Percentiles rank a stretch among this genome's conserved stretches.
phyloP scores from a whole-genome alignment of 306 rosid species.

The Vigna nakashimae region DNA sequence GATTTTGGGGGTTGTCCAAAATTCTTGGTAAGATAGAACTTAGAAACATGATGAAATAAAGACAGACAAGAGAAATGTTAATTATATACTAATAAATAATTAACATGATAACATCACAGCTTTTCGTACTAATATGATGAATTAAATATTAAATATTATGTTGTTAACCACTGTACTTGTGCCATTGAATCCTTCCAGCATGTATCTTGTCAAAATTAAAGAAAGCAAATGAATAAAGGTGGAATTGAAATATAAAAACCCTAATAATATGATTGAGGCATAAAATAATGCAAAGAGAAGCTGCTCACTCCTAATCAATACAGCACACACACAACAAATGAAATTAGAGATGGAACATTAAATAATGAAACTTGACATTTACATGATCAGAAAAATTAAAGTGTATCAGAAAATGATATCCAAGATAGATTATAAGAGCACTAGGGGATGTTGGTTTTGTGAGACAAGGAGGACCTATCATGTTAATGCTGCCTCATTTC shows the following conservation, averaged over 20 bases:
- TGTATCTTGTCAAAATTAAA: constrained; percentile 23
- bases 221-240: background rate
- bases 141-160: constrained; percentile 2
- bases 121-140: background rate
- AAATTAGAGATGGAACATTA: constrained; percentile 41
- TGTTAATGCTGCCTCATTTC: constrained; percentile 63
- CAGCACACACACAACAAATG: constrained; percentile 40
- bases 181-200: constrained; percentile 36
- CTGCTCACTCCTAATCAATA: constrained; percentile 33
- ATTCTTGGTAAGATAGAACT: background rate
- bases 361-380: constrained; percentile 32
- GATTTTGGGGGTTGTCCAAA: background rate
- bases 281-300: constrained; percentile 30
- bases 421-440: constrained; percentile 72
- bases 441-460: constrained; percentile 83
- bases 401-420: constrained; percentile 58
- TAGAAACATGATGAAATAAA: background rate
- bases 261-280: constrained; percentile 33
- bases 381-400: constrained; percentile 48
- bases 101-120: background rate
- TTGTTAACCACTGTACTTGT: constrained; percentile 15
- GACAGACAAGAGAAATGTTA: background rate
- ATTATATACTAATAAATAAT: background rate
- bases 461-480: constrained; percentile 58
- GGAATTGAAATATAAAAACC: background rate